Base-by-base conservation (phyloP, 108 stramenopile genomes). In the Nitzschia sp. region DNA sequence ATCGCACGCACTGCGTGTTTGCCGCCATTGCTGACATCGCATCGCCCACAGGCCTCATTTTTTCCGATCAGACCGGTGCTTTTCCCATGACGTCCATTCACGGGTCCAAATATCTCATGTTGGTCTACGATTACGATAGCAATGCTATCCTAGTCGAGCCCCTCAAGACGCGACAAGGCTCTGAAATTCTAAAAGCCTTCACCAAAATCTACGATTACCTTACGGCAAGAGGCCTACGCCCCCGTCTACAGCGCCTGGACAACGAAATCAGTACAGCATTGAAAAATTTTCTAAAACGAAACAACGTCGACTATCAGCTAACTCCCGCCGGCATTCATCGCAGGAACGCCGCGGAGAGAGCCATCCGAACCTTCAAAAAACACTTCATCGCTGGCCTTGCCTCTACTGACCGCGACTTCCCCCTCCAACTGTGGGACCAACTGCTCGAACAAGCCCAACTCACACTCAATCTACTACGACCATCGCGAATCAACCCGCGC, bases 391-490 rank as follows among this genome's bases (percentile, higher is more conserved):
- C n/a, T n/a, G n/a, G n/a, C n/a, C n/a, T n/a, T n/a, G n/a, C n/a
- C n/a, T n/a, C n/a, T n/a, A n/a, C n/a, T n/a, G n/a, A 71, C 74
- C 36, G 26, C 18, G 49, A 31, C n/a, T 77, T 77, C 35, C 76
- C 76, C 3, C 15, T 73, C 29, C 66, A 78, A 51, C 46, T 74
- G 15, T 78, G 77, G 77, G 53, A 65, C 49, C 57, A 34, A 23
- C 23, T 78, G 17, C 58, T 74, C 18, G 75, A 23, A n/a, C n/a
- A n/a, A n/a, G n/a, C n/a, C n/a, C n/a, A n/a, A n/a, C n/a, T n/a
- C n/a, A n/a, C n/a, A n/a, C 51, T 85, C 11, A 82, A 85, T 65
- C 61, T 85, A 34, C 34, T 79, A 6, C 78, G 78, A 1, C 32
- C 29, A 2, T 77, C 61, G 13, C 66, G 76, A 18, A 54, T 73